Evolutionary conservation across 1,284 basidiomycete genomes (phyloP), one percentile per base, ranked within the genome.

Genomic region (Leccinum cinnamomeum): DNA sequence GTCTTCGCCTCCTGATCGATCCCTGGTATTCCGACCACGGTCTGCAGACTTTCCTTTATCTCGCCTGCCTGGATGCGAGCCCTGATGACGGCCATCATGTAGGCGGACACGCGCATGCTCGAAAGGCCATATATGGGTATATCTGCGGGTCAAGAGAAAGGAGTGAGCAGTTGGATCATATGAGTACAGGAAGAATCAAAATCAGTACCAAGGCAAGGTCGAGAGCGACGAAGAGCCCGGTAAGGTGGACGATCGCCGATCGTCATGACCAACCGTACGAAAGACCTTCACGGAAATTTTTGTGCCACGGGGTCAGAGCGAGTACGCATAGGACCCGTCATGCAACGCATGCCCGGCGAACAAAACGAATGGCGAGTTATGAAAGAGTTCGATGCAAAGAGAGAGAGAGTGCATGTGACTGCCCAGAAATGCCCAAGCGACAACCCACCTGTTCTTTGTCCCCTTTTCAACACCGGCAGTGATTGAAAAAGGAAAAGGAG

Each of bases 381-480:
- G 39, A 33, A 28, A 14, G 46, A 39, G 12, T 28, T 28, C 35
- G n/a, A 50, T 37, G 59, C 60, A 37, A 53, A 59, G 7, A 56
- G 33, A 56, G 6, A 35, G 41, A 14, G 46, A 14, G 23, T 25
- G 20, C 46, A 23, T 23, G 12, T 48, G 16, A 50, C 25, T 30
- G 33, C 35, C 14, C 23, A 35, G 7, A 55, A 63, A 35, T 12
- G 6, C 78, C 84, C 50, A 59, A 90, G 18, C 0, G 33, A 54
- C n/a, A 6, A 80, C 86, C 55, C 61, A 92, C 92, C 90, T 83
- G 70, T 98, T 98, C 81, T 98, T 96, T 11, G 88, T 83, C 11
- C 97, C 97, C 68, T 97, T 93, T 78, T 98, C 97, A 4, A 99
- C 85, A 2, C 94, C 97, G 4, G 97, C 97, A 1, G 94, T 95